Percentiles rank a stretch among this genome's conserved stretches.
Evolutionary conservation across 768 basidiomycete species (phyloP).

Genomic region (Trametes villosa): DNA sequence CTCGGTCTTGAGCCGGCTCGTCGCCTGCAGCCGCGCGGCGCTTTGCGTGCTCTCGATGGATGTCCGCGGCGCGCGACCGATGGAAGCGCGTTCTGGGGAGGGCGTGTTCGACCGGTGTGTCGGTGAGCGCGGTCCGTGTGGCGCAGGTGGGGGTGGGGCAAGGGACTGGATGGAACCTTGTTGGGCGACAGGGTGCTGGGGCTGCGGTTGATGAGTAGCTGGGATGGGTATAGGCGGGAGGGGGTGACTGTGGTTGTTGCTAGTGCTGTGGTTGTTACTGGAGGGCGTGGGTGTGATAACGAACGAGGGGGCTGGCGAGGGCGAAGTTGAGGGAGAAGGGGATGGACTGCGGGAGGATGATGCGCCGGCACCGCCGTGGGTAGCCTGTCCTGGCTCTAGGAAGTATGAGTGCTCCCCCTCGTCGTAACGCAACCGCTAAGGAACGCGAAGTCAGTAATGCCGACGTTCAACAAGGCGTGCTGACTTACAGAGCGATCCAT

Average conservation of each 20-base stretch:
- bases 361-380: slow-evolving; percentile 39
- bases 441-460: neutral
- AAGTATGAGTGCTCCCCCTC: slow-evolving; percentile 38
- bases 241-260: slow-evolving; percentile 37
- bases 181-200: slow-evolving; percentile 21
- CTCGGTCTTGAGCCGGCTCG: slow-evolving; percentile 31
- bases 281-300: slow-evolving; percentile 33
- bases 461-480: neutral
- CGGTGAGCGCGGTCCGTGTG: slow-evolving; percentile 74
- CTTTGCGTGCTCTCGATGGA: slow-evolving; percentile 8
- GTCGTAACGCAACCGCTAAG: slow-evolving; percentile 43
- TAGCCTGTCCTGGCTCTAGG: slow-evolving; percentile 34
- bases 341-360: slow-evolving; percentile 50
- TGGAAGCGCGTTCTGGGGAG: slow-evolving; percentile 57
- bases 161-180: slow-evolving; percentile 43
- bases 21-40: neutral
- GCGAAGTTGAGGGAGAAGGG: slow-evolving; percentile 48
- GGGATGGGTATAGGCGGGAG: slow-evolving; percentile 42
- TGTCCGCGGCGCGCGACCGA: slow-evolving; percentile 5
- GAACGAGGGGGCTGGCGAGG: slow-evolving; percentile 38
- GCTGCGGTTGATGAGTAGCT: slow-evolving; percentile 27
- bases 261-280: slow-evolving; percentile 28
- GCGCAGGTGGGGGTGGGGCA: slow-evolving; percentile 68
- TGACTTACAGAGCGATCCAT: slow-evolving; percentile 67
- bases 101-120: slow-evolving; percentile 69